Evolutionary conservation across 2,329 filamentous ascomycete species (phyloP), one percentile per base, ranked within the genome.

Genomic region (Ophiostoma montium): DNA sequence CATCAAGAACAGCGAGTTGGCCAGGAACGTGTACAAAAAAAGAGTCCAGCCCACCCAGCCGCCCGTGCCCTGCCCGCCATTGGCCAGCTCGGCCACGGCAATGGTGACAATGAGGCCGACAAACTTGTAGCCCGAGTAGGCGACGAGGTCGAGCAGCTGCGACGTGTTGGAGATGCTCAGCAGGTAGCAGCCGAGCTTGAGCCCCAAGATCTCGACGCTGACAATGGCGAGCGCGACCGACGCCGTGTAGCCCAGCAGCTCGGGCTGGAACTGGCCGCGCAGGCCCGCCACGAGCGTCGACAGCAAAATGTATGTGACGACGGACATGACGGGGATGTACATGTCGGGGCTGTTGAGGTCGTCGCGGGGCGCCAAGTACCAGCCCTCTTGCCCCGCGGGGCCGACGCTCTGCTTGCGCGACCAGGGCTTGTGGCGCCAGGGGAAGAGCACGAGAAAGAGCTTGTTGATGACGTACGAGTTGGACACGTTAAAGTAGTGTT

Each of bases 401-500:
- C 82, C 80, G 50, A 81, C 75, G 50, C 82, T 73, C 63, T 94
- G 86, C 65, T 94, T 88, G 56, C 94, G 84, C 53, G 87, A 94
- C 92, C 92, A 98, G 6, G 90, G 90, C 69, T 89, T 89, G 67
- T 98, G 94, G 58, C 90, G 78, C 90, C 92, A 98, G 48, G 92
- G 92, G 66, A 96, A 95, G 53, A 98, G 80, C 52, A 98, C 90
- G 52, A 98, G 78, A 62, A 84, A 80, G 52, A 98, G 75, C 68
- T 98, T 98, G 68, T 83, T 87, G 62, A 94, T 74, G 62, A 98
- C 92, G 67, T 98, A 98, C 52, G 79, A 85, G 72, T 98, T 98
- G 57, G 89, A 94, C 55, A 98, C 92, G 68, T 96, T 95, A 72
- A 98, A 98, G 75, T 96, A 98, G 69, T 95, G 92, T 67, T 98